phyloP scores from a whole-genome alignment of 2,329 filamentous ascomycete species.

The Exophiala phaeomuriformis region DNA sequence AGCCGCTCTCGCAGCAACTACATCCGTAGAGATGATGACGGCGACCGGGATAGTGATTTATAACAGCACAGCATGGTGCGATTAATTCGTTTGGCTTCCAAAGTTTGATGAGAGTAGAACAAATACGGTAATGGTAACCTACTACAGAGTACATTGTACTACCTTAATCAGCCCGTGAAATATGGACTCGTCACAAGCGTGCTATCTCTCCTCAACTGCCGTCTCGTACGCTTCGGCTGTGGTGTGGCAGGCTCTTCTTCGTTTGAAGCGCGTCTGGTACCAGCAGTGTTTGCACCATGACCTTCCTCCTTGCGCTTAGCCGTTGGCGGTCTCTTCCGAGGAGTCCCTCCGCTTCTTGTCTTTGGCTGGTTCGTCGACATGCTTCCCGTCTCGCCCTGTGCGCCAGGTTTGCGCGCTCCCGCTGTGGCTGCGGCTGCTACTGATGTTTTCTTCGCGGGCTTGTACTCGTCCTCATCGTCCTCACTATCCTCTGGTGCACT shows the following conservation, averaged over 20 bases:
- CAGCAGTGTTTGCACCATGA: not conserved
- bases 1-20: too few relatives aligned
- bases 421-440: too few relatives aligned
- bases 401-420: not conserved
- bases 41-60: not conserved
- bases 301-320: not conserved
- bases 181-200: constrained; percentile 21
- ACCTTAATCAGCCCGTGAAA: constrained; percentile 6
- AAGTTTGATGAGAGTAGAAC: too few relatives aligned
- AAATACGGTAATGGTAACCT: too few relatives aligned
- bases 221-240: constrained; percentile 2
- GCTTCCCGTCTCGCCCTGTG: not conserved
- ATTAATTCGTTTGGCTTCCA: not conserved
- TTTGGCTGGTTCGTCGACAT: not conserved
- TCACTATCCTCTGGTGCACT: not conserved
- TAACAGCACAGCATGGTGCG: not conserved
- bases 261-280: not conserved
- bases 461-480: constrained; percentile 8
- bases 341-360: not conserved
- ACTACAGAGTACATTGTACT: not conserved
- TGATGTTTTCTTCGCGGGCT: not conserved
- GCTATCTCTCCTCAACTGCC: constrained; percentile 14
- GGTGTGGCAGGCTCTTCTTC: constrained; percentile 1
- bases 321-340: not conserved
- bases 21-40: not conserved